Conservation (phyloP, 2,329 filamentous ascomycete species). For the Fusarium pseudonygamai region DNA sequence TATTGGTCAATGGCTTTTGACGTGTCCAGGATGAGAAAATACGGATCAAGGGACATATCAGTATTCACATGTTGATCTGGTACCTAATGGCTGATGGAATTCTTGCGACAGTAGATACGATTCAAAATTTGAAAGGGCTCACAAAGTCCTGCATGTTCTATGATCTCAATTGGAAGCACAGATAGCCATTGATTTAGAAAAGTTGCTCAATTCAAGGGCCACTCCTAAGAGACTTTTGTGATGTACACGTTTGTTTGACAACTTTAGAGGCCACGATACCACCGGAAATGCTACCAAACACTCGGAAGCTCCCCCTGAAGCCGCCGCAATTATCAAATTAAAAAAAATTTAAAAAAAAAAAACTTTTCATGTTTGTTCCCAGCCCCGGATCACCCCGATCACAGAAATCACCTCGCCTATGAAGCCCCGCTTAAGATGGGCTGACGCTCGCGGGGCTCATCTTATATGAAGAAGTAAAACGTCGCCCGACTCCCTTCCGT, state of each 20-base stretch:
- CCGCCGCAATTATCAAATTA: neutral
- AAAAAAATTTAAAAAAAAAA: neutral
- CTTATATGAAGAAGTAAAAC: neutral
- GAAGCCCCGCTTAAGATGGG: conserved; percentile 40
- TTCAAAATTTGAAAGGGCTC: neutral
- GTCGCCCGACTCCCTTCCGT: conserved; percentile 31
- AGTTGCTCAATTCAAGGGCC: neutral
- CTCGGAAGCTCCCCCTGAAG: conserved; percentile 2
- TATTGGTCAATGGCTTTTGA: conserved; percentile 38
- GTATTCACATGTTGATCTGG: conserved; percentile 24
- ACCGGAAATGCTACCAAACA: neutral
- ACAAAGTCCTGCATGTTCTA: neutral
- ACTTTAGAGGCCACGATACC: neutral
- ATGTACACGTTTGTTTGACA: neutral
- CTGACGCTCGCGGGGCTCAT: conserved; percentile 33
- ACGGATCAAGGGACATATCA: neutral
- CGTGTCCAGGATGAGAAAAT: neutral
- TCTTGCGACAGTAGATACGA: neutral
- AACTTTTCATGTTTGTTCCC: conserved; percentile 23
- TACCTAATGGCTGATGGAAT: neutral
- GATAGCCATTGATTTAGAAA: neutral
- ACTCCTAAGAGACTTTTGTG: too few relatives aligned
- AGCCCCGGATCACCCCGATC: conserved; percentile 40
- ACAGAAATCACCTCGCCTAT: conserved; percentile 25
- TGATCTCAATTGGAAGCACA: neutral